phyloP scores from a whole-genome alignment of 805 yeast genomes.

The Candida silvatica region DNA sequence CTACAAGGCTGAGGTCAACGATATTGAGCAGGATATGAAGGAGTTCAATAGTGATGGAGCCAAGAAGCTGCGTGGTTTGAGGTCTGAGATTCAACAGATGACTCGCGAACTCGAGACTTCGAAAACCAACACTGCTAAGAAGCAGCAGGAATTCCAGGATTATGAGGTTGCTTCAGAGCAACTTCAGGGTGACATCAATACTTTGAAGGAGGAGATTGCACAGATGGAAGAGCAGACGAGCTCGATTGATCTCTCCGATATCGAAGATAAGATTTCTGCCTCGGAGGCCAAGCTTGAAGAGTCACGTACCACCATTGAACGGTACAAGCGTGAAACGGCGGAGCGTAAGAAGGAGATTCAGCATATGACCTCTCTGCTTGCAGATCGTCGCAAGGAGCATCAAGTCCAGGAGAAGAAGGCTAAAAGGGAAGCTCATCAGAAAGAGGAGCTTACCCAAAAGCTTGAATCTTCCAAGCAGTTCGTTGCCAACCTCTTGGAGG shows the following conservation, averaged over 20 bases:
- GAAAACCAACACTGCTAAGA: conserved; percentile 33
- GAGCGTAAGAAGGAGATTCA: conserved; percentile 61
- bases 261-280: conserved; percentile 20
- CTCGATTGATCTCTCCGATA: conserved; percentile 22
- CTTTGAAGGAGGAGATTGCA: conserved; percentile 32
- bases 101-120: conserved; percentile 24
- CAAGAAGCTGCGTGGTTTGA: conserved; percentile 61
- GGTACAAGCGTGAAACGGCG: no score
- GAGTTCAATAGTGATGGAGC: conserved; percentile 80
- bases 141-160: conserved; percentile 49
- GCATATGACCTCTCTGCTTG: conserved; percentile 43
- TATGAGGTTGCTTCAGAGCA: conserved; percentile 69
- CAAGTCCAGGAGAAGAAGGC: conserved; percentile 40
- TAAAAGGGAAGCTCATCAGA: conserved; percentile 43
- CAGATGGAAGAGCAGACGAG: conserved; percentile 27
- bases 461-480: conserved; percentile 21
- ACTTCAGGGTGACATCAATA: conserved; percentile 42
- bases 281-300: conserved; percentile 19
- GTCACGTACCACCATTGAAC: conserved; percentile 30
- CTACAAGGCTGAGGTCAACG: conserved; percentile 35
- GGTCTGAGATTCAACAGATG: conserved; percentile 39
- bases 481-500: conserved; percentile 29
- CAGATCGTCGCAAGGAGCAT: conserved; percentile 32
- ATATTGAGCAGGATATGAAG: conserved; percentile 65
- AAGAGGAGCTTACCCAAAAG: conserved; percentile 32